Evolutionary conservation across 495 filamentous ascomycete species (phyloP).

Genomic region (Penicillium robsamsonii): DNA sequence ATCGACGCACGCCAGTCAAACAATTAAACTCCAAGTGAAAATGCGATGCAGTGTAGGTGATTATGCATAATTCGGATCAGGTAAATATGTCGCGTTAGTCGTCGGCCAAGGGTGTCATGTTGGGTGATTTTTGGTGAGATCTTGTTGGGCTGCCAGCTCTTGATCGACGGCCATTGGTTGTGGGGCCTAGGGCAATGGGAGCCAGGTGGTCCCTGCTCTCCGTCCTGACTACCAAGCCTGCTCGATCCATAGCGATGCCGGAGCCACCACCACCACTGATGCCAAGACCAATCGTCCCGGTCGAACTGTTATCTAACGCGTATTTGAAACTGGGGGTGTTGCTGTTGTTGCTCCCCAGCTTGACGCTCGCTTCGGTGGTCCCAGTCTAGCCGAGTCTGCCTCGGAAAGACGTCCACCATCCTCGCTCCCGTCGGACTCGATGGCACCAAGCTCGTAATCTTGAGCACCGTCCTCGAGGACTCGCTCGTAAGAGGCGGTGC

Average conservation of each 20-base stretch:
- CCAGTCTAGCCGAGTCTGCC: conserved; percentile 27
- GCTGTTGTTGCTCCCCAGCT: conserved; percentile 38
- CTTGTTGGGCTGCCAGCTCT: conserved; percentile 46
- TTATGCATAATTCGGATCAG: conserved; percentile 19
- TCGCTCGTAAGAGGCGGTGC: conserved; percentile 72
- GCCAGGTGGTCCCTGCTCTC: conserved; percentile 75
- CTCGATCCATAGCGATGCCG: conserved; percentile 63
- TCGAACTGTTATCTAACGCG: conserved; percentile 53
- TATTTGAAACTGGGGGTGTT: conserved; percentile 54
- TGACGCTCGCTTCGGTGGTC: conserved; percentile 37
- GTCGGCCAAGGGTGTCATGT: conserved; percentile 39
- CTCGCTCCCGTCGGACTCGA: conserved; percentile 56
- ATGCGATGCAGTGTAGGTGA: conserved; percentile 22
- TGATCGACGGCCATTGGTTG: conserved; percentile 46
- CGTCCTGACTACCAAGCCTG: conserved; percentile 71
- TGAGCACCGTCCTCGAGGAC: conserved; percentile 74
- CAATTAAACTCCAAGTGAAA: conserved; percentile 22
- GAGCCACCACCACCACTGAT: conserved; percentile 38
- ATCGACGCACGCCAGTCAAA: conserved; percentile 3
- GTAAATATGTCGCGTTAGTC: conserved; percentile 31
- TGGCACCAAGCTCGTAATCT: conserved; percentile 69
- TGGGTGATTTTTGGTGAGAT: conserved; percentile 43
- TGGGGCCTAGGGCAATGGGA: conserved; percentile 42
- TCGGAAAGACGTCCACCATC: conserved; percentile 42
- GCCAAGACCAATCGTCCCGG: conserved; percentile 49